Evolutionary conservation across 805 yeast species (phyloP).

Genomic region (Candida krabiensis): DNA sequence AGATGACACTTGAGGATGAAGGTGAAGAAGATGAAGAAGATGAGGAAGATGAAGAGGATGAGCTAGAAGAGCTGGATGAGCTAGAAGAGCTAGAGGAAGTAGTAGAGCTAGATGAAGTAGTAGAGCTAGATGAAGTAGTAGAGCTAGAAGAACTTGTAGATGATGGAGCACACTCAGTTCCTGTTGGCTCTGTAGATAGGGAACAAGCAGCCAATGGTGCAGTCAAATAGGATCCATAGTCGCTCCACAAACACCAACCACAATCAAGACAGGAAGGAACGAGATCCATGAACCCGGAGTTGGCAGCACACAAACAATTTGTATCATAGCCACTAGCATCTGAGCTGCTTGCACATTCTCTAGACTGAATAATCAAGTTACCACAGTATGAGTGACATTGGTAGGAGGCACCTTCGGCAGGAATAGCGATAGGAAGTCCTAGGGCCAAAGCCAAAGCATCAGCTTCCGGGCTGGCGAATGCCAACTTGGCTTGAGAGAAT

Average conservation of each 20-base stretch:
- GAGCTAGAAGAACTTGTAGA: constrained; percentile 3
- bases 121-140: not conserved
- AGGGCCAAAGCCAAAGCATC: constrained; percentile 27
- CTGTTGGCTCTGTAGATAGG: constrained; percentile 6
- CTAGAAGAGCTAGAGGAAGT: not conserved
- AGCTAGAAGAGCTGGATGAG: not conserved
- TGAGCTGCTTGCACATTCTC: constrained; percentile 21
- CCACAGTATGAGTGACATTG: constrained; percentile 36
- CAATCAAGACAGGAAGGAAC: constrained; percentile 35
- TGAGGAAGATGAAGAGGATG: not conserved
- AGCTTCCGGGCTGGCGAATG: constrained; percentile 12
- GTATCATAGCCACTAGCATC: constrained; percentile 30
- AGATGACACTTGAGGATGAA: too few species aligned
- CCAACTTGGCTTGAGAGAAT: not conserved
- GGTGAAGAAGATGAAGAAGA: not conserved
- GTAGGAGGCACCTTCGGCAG: constrained; percentile 30
- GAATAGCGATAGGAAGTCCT: constrained; percentile 28
- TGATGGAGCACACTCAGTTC: constrained; percentile 26
- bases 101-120: not conserved
- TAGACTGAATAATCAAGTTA: constrained; percentile 29
- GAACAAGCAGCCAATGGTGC: constrained; percentile 8
- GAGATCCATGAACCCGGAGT: constrained; percentile 23
- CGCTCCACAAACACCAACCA: constrained; percentile 14
- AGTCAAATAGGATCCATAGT: constrained; percentile 7
- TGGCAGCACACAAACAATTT: constrained; percentile 31